phyloP scores from a whole-genome alignment of 2,329 filamentous ascomycete species.

The Ceratocystis cacaofunesta region DNA sequence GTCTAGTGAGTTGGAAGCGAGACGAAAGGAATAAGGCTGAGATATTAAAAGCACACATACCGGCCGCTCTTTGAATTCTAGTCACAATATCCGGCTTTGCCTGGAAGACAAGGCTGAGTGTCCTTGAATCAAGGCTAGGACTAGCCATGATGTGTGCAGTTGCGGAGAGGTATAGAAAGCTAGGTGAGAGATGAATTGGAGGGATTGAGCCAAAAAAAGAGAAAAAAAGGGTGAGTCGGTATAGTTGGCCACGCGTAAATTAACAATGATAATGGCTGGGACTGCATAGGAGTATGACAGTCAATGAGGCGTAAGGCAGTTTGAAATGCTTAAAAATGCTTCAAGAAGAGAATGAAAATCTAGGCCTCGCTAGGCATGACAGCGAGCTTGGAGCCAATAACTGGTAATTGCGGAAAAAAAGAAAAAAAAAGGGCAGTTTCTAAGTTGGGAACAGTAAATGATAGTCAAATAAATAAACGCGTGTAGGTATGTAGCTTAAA shows the following conservation, averaged over 20 bases:
- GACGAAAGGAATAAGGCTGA: neutral
- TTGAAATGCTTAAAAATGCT: too few relatives aligned
- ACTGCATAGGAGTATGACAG: neutral
- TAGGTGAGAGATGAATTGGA: conserved; percentile 1
- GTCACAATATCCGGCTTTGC: conserved; percentile 41
- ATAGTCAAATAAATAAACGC: neutral
- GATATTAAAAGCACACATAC: conserved; percentile 25
- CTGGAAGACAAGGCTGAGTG: conserved; percentile 37
- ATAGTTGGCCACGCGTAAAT: neutral
- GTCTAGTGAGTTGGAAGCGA: neutral
- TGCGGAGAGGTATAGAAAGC: neutral
- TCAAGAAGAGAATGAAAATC: too few relatives aligned
- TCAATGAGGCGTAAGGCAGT: too few relatives aligned
- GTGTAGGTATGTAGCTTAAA: neutral
- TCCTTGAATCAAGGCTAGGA: conserved; percentile 36
- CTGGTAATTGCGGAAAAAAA: neutral
- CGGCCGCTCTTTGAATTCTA: conserved; percentile 38
- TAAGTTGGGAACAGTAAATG: neutral
- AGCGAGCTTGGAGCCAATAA: neutral
- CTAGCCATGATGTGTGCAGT: conserved; percentile 26
- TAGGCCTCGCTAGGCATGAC: too few relatives aligned
- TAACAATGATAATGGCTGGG: neutral
- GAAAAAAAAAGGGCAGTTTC: neutral
- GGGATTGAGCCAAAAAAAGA: neutral
- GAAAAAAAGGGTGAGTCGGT: neutral